Percentiles rank a stretch among this genome's conserved stretches.
Evolutionary conservation across 1,284 basidiomycete genomes (phyloP).

Genomic region (Pseudozyma pruni): DNA sequence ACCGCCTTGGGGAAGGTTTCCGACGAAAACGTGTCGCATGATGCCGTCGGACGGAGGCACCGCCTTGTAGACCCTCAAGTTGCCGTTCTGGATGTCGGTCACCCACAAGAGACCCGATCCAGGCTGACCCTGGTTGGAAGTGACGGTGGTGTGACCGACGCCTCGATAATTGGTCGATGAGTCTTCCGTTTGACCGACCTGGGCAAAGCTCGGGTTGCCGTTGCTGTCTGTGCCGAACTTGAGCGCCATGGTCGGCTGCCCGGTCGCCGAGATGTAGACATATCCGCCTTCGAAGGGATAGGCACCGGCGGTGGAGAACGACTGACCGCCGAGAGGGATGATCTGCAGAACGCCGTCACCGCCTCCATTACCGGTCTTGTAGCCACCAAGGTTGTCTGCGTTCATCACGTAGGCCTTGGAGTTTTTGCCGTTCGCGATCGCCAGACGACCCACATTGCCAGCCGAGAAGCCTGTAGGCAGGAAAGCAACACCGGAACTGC

Average conservation of each 20-base stretch:
- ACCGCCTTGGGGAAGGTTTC: slow-evolving; percentile 1
- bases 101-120: slow-evolving; percentile 20
- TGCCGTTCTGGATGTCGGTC: slow-evolving; percentile 16
- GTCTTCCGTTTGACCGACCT: slow-evolving; percentile 20
- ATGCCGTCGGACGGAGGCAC: slow-evolving; percentile 8
- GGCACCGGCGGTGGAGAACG: slow-evolving; percentile 18
- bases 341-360: slow-evolving; percentile 26
- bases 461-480: slow-evolving; percentile 16
- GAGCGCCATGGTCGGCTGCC: slow-evolving; percentile 10
- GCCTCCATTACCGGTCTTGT: slow-evolving; percentile 18
- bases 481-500: slow-evolving; percentile 14
- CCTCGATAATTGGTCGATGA: slow-evolving; percentile 6
- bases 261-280: slow-evolving; percentile 21
- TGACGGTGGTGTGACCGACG: slow-evolving; percentile 18
- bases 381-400: slow-evolving; percentile 26
- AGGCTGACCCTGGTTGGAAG: slow-evolving; percentile 14
- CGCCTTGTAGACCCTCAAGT: slow-evolving; percentile 14
- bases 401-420: slow-evolving; percentile 29
- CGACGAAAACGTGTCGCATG: slow-evolving; percentile 17
- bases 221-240: slow-evolving; percentile 17
- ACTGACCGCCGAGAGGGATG: slow-evolving; percentile 22
- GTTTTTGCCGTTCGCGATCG: slow-evolving; percentile 27
- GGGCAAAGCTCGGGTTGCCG: slow-evolving; percentile 16
- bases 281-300: slow-evolving; percentile 22
- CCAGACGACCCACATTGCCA: slow-evolving; percentile 4